Conservation (phyloP, 257 asterid species). For the Rhazya stricta region DNA sequence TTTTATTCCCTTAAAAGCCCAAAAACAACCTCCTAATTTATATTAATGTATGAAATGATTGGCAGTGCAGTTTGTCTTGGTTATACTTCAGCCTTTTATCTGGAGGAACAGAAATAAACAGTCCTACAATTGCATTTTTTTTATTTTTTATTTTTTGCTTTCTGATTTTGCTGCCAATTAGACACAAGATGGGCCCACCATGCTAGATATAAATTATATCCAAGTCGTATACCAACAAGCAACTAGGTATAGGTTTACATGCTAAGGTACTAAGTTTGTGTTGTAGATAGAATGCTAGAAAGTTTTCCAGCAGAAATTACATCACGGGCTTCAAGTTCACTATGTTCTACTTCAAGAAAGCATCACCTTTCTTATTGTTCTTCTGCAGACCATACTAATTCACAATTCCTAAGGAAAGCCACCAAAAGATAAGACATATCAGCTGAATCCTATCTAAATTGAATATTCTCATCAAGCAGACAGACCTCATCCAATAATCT, state of each 20-base stretch:
- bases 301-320: neutral
- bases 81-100: neutral
- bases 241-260: neutral
- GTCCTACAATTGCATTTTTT: neutral
- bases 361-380: neutral
- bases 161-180: neutral
- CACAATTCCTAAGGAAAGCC: neutral
- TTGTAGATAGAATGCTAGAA: neutral
- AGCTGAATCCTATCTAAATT: neutral
- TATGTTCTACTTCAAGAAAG: neutral
- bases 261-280: neutral
- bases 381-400: neutral
- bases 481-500: neutral
- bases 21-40: neutral
- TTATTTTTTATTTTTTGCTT: too few relatives aligned
- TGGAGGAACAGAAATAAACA: neutral
- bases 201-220: neutral
- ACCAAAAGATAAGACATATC: neutral
- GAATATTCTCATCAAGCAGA: neutral
- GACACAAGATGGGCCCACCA: neutral
- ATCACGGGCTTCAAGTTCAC: neutral
- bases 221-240: neutral
- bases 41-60: neutral
- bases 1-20: neutral
- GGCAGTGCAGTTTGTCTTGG: neutral